These are phyloP conservation scores for Sporothrix curviconia DNA, from an alignment of 2,329 filamentous ascomycete species.

Conservation along the genomic window DNA sequence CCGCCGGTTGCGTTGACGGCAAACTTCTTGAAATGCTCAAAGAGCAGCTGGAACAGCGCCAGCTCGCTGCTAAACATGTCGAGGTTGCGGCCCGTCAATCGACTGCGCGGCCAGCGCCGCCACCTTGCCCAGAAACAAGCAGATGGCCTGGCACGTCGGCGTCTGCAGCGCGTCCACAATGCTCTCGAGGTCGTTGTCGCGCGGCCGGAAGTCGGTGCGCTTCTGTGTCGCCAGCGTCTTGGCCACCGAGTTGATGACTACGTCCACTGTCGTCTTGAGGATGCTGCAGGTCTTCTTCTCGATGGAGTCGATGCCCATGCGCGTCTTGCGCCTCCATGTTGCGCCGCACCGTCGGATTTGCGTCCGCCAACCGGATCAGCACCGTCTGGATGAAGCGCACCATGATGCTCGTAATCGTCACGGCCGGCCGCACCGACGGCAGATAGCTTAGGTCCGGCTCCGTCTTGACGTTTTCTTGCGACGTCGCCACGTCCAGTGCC, in stretches of 20 bases:
- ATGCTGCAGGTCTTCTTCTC: slow-evolving; percentile 72
- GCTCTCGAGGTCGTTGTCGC: slow-evolving; percentile 60
- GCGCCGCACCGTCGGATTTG: slow-evolving; percentile 81
- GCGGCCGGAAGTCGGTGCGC: slow-evolving; percentile 85
- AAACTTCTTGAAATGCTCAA: slow-evolving; percentile 94
- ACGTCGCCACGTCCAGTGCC: slow-evolving; percentile 63
- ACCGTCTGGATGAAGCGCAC: slow-evolving; percentile 86
- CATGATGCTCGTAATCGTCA: slow-evolving; percentile 88
- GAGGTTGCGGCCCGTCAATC: slow-evolving; percentile 76
- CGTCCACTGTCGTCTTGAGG: slow-evolving; percentile 53
- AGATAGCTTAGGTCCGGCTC: slow-evolving; percentile 88
- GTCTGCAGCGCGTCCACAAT: slow-evolving; percentile 74
- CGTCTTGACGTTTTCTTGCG: slow-evolving; percentile 70
- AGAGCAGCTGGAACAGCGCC: slow-evolving; percentile 67
- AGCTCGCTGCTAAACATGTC: slow-evolving; percentile 78
- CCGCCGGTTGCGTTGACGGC: slow-evolving; percentile 88
- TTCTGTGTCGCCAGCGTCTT: slow-evolving; percentile 70
- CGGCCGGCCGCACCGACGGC: slow-evolving; percentile 68
- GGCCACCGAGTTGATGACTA: slow-evolving; percentile 67
- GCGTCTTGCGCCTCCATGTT: slow-evolving; percentile 83
- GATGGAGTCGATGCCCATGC: slow-evolving; percentile 64
- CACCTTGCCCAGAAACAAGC: slow-evolving; percentile 67
- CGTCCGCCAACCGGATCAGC: slow-evolving; percentile 79
- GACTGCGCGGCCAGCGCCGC: slow-evolving; percentile 58
- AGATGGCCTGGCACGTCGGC: slow-evolving; percentile 73